Percentiles rank a stretch among this genome's conserved stretches.
Conservation (phyloP, 2,329 filamentous ascomycete genomes). For the Emericellopsis atlantica region DNA sequence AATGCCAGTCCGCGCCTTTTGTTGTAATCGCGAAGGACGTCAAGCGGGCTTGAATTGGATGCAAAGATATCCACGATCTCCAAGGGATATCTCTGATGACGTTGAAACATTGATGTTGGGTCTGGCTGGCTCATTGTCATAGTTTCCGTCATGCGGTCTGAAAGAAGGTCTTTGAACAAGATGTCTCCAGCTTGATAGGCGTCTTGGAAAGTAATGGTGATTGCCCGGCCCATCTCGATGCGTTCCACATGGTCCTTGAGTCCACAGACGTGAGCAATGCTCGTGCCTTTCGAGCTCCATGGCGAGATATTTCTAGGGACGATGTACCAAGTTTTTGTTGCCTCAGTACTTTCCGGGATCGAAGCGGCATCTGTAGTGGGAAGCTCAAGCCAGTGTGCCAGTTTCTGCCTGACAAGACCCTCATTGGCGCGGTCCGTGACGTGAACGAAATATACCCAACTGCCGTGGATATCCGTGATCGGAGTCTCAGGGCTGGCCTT, state of each 20-base stretch:
- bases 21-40: constrained; percentile 73
- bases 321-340: constrained; percentile 54
- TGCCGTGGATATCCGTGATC: constrained; percentile 35
- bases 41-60: constrained; percentile 50
- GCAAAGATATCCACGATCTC: constrained; percentile 65
- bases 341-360: constrained; percentile 12
- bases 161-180: constrained; percentile 56
- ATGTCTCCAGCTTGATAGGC: constrained; percentile 30
- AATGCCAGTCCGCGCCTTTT: constrained; percentile 72
- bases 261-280: constrained; percentile 84
- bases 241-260: constrained; percentile 57
- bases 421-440: constrained; percentile 32
- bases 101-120: constrained; percentile 66
- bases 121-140: constrained; percentile 57
- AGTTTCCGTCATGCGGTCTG: constrained; percentile 93
- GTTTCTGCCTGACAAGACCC: constrained; percentile 31
- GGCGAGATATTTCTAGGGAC: constrained; percentile 81
- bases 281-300: constrained; percentile 95
- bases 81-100: constrained; percentile 48
- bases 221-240: constrained; percentile 75
- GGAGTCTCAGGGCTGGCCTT: constrained; percentile 23
- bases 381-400: constrained; percentile 12
- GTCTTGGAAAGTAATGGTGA: constrained; percentile 53
- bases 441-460: constrained; percentile 57
- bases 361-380: constrained; percentile 4